These are phyloP conservation scores for Diaporthe capsici DNA, from an alignment of 2,329 filamentous ascomycete species.

Conservation along the genomic window DNA sequence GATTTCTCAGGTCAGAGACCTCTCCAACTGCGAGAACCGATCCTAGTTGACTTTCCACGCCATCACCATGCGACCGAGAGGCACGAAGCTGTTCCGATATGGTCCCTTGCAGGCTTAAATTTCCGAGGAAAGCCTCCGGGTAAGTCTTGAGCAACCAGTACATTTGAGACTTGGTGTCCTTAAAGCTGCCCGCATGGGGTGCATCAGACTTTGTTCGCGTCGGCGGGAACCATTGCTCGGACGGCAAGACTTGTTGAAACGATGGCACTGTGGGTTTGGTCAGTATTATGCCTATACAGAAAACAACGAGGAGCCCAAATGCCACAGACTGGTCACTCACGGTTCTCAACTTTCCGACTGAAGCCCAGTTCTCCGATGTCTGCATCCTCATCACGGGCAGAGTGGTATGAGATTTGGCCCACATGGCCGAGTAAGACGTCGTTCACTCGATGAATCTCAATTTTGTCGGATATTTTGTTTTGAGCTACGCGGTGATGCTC, in stretches of 20 bases:
- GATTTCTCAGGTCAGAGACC: constrained; percentile 58
- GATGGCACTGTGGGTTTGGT: constrained; percentile 27
- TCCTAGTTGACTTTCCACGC: constrained; percentile 49
- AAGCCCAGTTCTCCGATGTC: constrained; percentile 56
- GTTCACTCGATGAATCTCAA: constrained; percentile 54
- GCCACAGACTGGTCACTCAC: constrained; percentile 44
- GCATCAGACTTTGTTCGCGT: constrained; percentile 32
- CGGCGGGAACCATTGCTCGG: constrained; percentile 48
- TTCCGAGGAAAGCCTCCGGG: constrained; percentile 64
- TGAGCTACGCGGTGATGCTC: constrained; percentile 24
- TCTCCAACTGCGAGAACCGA: constrained; percentile 70
- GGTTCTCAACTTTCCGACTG: constrained; percentile 47
- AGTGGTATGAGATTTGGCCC: constrained; percentile 62
- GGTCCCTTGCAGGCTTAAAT: constrained; percentile 43
- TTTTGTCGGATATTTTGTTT: constrained; percentile 35
- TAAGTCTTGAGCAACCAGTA: constrained; percentile 66
- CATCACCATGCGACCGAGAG: constrained; percentile 50
- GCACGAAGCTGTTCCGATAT: constrained; percentile 32
- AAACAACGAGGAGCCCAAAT: background rate
- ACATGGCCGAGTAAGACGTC: constrained; percentile 68
- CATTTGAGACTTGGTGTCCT: constrained; percentile 54
- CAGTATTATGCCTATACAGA: background rate
- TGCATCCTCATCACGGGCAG: constrained; percentile 48
- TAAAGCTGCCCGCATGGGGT: constrained; percentile 33
- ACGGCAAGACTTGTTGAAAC: constrained; percentile 46